A percentile compares a stretch with the other conserved stretches of the same genome.
phyloP scores from a whole-genome alignment of 768 basidiomycete genomes.

The Sporobolomyces phaffii region DNA sequence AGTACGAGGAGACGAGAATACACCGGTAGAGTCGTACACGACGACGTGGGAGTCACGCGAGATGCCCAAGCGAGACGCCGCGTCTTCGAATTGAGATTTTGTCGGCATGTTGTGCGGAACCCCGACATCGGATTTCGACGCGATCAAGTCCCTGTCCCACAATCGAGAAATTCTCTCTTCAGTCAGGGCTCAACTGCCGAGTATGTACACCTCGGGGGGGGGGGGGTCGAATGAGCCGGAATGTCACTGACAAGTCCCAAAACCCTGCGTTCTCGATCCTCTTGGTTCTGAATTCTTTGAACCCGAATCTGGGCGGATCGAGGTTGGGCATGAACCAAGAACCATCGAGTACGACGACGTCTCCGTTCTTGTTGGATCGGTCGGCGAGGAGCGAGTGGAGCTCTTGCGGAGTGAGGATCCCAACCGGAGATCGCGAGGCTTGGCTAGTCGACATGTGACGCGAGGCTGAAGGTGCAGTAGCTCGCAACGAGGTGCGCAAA shows the following conservation, averaged over 20 bases:
- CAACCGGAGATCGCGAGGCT: conserved; percentile 7
- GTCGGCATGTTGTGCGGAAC: conserved; percentile 93
- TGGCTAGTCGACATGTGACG: not conserved
- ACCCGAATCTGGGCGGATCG: conserved; percentile 57
- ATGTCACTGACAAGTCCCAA: conserved; percentile 5
- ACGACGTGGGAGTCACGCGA: conserved; percentile 69
- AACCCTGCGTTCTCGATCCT: conserved; percentile 14
- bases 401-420: conserved; percentile 47
- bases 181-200: too few relatives aligned
- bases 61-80: conserved; percentile 57
- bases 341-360: conserved; percentile 59
- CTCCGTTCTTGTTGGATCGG: conserved; percentile 1
- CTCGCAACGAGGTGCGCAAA: not conserved
- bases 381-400: conserved; percentile 42
- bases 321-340: conserved; percentile 92
- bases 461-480: not conserved
- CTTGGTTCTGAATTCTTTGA: conserved; percentile 56
- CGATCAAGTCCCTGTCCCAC: conserved; percentile 37
- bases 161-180: too few relatives aligned
- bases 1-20: conserved; percentile 87
- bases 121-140: conserved; percentile 63
- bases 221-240: too few relatives aligned
- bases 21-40: conserved; percentile 80
- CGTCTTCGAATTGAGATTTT: conserved; percentile 62
- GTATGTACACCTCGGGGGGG: not conserved